Base-by-base conservation (phyloP, 2,329 filamentous ascomycete genomes). In the Penicillium palitans region DNA sequence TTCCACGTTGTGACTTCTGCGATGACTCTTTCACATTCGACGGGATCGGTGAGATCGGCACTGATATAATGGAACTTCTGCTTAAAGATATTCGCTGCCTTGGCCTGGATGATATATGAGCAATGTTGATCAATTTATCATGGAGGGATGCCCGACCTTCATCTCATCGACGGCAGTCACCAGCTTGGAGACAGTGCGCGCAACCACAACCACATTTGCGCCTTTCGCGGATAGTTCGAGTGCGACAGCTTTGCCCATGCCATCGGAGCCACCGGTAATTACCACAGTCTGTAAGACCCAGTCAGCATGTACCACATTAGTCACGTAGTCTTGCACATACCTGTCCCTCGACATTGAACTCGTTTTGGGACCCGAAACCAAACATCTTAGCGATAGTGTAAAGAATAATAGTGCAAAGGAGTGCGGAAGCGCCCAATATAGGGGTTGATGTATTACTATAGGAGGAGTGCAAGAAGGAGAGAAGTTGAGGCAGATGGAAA, bases 201-300 rank as follows among this genome's bases (percentile, higher is more conserved):
- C 88, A 51, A 97, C 88, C 63, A 98, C 87, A 62, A 96, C 85
- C 55, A 99, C 74, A 74, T 92, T 91, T 59, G 95, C 93, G 47
- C 95, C 95, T 74, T 92, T 93, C 50, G 84, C 80, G 3, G 93
- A 84, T 45, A 99, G 85, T 65, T 92, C 83, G 52, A 85, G 82
- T 6, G 88, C 92, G 21, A 88, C 85, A 52, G 86, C 86, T 66
- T 87, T 86, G 59, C 95, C 95, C 89, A 97, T 91, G 58, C 95
- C 95, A 71, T 97, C 90, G 0, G 95, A 97, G 33, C 88, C 92
- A 47, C 95, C 95, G 0, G 95, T 99, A 52, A 99, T 81, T 55
- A 98, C 81, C 52, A 96, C 83, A 2, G 93, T 96, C 92, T 96
- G 66, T 10, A 35, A 29, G 19, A 57, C 54, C 50, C 7, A 49